Conservation (phyloP, 495 filamentous ascomycete genomes). For the Xylaria palmicola region DNA sequence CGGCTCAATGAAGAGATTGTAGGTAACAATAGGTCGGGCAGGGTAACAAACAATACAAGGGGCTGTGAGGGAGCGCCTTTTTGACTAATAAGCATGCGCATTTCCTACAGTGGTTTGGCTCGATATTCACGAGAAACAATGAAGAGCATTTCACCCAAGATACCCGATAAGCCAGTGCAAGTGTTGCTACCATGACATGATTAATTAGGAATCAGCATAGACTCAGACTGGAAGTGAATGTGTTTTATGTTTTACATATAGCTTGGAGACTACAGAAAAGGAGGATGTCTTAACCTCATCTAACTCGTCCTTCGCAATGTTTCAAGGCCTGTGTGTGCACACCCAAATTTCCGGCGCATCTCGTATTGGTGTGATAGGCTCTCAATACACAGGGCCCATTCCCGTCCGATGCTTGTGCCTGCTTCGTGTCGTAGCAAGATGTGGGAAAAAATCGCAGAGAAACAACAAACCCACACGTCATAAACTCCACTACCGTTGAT, state of each 20-base stretch:
- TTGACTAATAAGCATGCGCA: too few species aligned
- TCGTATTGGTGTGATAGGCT: background rate
- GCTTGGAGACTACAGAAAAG: background rate
- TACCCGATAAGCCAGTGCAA: background rate
- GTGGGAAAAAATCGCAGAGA: conserved; percentile 2
- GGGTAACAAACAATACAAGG: too few species aligned
- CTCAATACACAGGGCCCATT: background rate
- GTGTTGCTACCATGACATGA: background rate
- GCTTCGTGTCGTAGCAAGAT: background rate
- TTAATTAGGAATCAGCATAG: background rate
- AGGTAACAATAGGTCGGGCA: too few species aligned
- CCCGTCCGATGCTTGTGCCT: background rate
- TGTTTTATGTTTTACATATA: conserved; percentile 13
- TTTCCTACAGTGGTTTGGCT: too few species aligned
- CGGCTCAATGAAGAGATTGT: too few species aligned
- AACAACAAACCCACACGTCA: conserved; percentile 7
- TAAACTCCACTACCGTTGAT: background rate
- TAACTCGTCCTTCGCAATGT: background rate
- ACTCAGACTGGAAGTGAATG: conserved; percentile 3
- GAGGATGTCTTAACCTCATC: background rate
- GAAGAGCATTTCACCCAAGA: background rate
- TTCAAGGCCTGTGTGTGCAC: background rate
- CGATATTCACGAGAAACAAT: too few species aligned
- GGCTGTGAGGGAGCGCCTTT: too few species aligned
- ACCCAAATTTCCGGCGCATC: background rate